Evolutionary conservation across 2,329 filamentous ascomycete genomes (phyloP).

Genomic region (Lachnellula cervina): DNA sequence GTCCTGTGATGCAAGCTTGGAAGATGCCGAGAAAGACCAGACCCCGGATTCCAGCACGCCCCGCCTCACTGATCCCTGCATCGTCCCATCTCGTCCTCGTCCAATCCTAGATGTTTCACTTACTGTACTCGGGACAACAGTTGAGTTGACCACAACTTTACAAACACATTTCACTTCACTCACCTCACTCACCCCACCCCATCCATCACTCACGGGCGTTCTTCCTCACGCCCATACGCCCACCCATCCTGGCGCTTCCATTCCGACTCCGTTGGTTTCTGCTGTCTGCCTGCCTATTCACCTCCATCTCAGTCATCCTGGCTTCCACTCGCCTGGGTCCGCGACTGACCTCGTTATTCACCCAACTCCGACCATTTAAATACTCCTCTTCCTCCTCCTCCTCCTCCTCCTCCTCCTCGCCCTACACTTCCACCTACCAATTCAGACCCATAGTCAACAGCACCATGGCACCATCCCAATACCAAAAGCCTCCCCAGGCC

Average conservation of each 20-base stretch:
- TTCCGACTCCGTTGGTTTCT: conserved; percentile 33
- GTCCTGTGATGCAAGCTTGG: too few relatives aligned
- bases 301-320: conserved; percentile 57
- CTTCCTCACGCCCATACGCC: too few relatives aligned
- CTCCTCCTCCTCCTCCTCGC: conserved; percentile 3
- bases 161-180: too few relatives aligned
- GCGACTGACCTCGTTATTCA: conserved; percentile 54
- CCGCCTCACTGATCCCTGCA: too few relatives aligned
- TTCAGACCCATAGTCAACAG: conserved; percentile 39
- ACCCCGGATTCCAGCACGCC: too few relatives aligned
- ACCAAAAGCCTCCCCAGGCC: conserved; percentile 69
- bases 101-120: too few relatives aligned
- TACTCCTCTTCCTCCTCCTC: too few relatives aligned
- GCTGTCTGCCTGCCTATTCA: conserved; percentile 51
- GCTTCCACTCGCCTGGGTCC: conserved; percentile 45
- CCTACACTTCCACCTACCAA: neutral
- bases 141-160: too few relatives aligned
- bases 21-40: too few relatives aligned
- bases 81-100: too few relatives aligned
- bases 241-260: conserved; percentile 39
- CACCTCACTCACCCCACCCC: neutral
- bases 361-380: conserved; percentile 43
- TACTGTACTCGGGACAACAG: too few relatives aligned
- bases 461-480: conserved; percentile 62
- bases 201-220: neutral